phyloP scores from a whole-genome alignment of 768 basidiomycete genomes.

The Mycena haematopus region DNA sequence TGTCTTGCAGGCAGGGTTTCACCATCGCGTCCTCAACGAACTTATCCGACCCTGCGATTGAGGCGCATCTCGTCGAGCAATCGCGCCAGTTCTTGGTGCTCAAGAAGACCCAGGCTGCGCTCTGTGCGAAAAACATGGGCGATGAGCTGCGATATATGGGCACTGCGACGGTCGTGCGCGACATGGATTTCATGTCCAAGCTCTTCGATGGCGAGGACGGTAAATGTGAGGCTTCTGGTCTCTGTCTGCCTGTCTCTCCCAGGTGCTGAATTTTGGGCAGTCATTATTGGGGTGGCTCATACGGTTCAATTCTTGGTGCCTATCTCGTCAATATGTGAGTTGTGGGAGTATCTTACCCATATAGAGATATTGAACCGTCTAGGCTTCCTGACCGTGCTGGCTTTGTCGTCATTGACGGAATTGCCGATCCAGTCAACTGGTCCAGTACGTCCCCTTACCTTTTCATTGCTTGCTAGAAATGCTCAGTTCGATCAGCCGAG shows the following conservation, averaged over 20 bases:
- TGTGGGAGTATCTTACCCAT: background rate
- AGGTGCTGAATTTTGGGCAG: conserved; percentile 7
- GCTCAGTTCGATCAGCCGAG: conserved; percentile 22
- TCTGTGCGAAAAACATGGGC: conserved; percentile 33
- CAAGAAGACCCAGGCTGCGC: conserved; percentile 30
- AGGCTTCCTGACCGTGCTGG: conserved; percentile 34
- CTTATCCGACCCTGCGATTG: conserved; percentile 23
- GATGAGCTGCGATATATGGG: conserved; percentile 35
- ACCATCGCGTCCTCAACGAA: conserved; percentile 30
- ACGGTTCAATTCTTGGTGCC: conserved; percentile 34
- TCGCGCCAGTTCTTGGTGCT: conserved; percentile 30
- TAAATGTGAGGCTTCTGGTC: conserved; percentile 30
- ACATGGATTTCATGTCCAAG: conserved; percentile 35
- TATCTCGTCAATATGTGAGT: conserved; percentile 36
- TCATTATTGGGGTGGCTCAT: conserved; percentile 34
- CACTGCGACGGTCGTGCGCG: conserved; percentile 35
- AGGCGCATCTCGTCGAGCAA: conserved; percentile 30
- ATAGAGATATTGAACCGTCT: background rate
- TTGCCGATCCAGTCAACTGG: conserved; percentile 33
- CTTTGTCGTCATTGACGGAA: conserved; percentile 34
- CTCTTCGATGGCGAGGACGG: conserved; percentile 31
- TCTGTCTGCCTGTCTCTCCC: too few relatives aligned
- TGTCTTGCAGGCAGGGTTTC: conserved; percentile 32
- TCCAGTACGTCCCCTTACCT: conserved; percentile 26
- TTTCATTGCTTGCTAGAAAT: background rate